Evolutionary conservation across 108 stramenopile genomes (phyloP).

Genomic region (Cyclotella baltica): DNA sequence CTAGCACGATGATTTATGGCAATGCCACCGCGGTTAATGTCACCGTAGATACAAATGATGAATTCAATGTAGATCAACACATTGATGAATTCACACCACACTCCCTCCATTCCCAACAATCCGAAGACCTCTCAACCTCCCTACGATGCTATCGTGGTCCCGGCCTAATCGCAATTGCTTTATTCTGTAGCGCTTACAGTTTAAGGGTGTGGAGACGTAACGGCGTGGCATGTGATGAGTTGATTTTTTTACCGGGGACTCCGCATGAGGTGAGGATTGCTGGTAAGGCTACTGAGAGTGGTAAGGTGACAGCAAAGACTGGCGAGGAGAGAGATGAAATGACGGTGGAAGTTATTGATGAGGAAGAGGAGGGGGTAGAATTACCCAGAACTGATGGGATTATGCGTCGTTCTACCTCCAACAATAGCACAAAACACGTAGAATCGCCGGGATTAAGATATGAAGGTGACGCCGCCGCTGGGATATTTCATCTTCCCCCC

Average conservation of each 20-base stretch:
- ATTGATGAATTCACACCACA: too few relatives aligned
- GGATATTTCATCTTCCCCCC: not conserved
- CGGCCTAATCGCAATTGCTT: conserved; percentile 74
- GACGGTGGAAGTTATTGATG: not conserved
- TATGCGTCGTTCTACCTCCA: not conserved
- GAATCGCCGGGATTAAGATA: too few relatives aligned
- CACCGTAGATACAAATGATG: not conserved
- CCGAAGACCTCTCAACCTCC: conserved; percentile 53
- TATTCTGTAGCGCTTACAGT: conserved; percentile 81
- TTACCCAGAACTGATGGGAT: not conserved
- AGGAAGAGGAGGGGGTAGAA: not conserved
- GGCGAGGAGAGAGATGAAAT: conserved; percentile 6
- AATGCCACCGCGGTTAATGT: not conserved
- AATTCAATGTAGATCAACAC: not conserved
- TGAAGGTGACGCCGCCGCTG: conserved; percentile 53
- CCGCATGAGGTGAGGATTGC: conserved; percentile 51
- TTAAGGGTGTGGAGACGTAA: conserved; percentile 87
- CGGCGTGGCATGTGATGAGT: conserved; percentile 89
- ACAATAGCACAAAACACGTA: not conserved
- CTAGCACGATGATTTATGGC: not conserved
- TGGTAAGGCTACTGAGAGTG: not conserved
- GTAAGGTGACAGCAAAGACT: conserved; percentile 10
- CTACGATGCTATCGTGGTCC: conserved; percentile 70
- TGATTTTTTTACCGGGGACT: conserved; percentile 89
- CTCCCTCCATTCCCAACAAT: conserved; percentile 7